Conservation (phyloP, 192 early-diverging fungal species). For the Podila horticola region DNA sequence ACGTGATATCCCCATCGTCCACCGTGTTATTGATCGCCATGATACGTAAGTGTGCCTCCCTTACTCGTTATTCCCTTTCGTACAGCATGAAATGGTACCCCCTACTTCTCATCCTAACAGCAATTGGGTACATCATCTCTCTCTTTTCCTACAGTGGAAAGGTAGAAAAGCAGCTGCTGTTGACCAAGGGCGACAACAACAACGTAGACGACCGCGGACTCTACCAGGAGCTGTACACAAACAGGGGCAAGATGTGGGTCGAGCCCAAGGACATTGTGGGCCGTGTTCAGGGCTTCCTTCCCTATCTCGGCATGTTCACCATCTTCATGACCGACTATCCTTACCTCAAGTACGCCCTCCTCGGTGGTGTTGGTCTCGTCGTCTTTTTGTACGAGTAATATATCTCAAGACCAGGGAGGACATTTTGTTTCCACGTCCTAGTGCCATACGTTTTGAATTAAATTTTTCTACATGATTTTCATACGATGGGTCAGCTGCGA, state of each 20-base stretch:
- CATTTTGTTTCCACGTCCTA: no score
- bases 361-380: conserved; percentile 80
- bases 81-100: neutral
- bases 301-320: conserved; percentile 95
- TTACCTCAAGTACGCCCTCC: conserved; percentile 85
- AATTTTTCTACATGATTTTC: no score
- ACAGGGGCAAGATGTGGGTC: conserved; percentile 90
- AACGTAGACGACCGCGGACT: conserved; percentile 89
- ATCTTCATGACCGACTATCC: conserved; percentile 98
- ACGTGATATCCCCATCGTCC: conserved; percentile 95
- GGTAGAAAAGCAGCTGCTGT: conserved; percentile 83
- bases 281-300: conserved; percentile 84
- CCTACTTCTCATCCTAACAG: neutral
- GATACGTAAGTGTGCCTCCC: conserved; percentile 65
- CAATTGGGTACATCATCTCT: neutral
- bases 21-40: conserved; percentile 94
- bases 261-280: conserved; percentile 90
- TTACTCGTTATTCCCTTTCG: neutral
- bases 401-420: neutral
- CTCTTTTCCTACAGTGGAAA: conserved; percentile 40
- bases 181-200: conserved; percentile 99
- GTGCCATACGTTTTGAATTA: no score
- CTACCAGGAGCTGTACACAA: conserved; percentile 63
- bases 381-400: conserved; percentile 61
- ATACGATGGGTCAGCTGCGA: no score